Percentiles rank a stretch among this genome's conserved stretches.
phyloP scores from a whole-genome alignment of 805 yeast species.

The Candida verbasci region DNA sequence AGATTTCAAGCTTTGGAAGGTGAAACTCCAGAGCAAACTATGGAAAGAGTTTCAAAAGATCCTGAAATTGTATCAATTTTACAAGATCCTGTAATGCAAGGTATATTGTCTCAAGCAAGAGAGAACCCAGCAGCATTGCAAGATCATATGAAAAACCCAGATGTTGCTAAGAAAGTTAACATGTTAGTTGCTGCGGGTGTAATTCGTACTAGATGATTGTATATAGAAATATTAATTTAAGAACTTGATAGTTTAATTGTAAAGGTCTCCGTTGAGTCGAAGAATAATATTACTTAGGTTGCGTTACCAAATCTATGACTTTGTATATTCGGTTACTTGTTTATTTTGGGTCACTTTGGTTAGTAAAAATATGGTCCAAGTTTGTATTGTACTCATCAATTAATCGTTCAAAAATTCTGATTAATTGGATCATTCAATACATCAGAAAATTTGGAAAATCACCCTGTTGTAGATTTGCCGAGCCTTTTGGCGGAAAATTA shows the following conservation, averaged over 20 bases:
- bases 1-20: conserved; percentile 81
- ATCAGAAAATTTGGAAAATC: neutral
- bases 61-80: conserved; percentile 90
- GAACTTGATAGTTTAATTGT: no score
- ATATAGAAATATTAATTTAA: neutral
- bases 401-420: conserved; percentile 2
- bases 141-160: conserved; percentile 97
- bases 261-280: no score
- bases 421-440: neutral
- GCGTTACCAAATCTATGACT: no score
- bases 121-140: conserved; percentile 94
- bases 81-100: conserved; percentile 95
- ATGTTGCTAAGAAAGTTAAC: conserved; percentile 80
- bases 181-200: conserved; percentile 94
- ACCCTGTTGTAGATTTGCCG: neutral
- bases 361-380: neutral
- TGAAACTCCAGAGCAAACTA: conserved; percentile 91
- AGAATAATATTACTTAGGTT: no score
- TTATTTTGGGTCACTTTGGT: neutral
- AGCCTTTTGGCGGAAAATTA: neutral
- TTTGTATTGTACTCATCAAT: conserved; percentile 3
- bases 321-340: no score
- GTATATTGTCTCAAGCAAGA: conserved; percentile 89
- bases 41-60: conserved; percentile 84
- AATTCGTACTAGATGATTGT: conserved; percentile 70